phyloP scores from a whole-genome alignment of 441 rosid species.

The Pelargonium myrrhifolium region DNA sequence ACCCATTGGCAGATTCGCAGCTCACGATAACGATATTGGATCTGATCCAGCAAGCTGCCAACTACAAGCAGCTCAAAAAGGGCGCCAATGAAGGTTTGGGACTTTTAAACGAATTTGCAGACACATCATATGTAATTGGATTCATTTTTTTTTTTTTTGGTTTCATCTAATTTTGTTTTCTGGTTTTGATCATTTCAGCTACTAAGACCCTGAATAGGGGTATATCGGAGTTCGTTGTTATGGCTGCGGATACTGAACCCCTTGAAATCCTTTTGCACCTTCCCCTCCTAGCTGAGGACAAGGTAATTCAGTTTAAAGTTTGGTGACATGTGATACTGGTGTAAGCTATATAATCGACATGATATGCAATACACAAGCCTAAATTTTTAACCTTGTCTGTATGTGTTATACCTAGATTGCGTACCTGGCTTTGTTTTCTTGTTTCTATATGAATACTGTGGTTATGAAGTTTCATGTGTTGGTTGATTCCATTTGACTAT shows the following conservation, averaged over 20 bases:
- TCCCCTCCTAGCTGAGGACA: conserved; percentile 83
- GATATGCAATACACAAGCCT: neutral
- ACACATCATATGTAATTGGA: neutral
- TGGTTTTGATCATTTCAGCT: conserved; percentile 35
- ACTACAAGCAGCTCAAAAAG: conserved; percentile 91
- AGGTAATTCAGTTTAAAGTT: conserved; percentile 33
- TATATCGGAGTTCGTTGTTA: conserved; percentile 80
- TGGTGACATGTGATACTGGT: neutral
- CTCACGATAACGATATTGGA: conserved; percentile 66
- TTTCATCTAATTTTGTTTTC: neutral
- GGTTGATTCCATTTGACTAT: no score
- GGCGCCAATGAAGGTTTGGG: conserved; percentile 82
- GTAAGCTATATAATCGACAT: neutral
- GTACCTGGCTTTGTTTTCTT: no score
- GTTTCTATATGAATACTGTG: no score
- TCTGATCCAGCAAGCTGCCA: conserved; percentile 90
- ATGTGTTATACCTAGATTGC: no score
- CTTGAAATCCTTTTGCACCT: conserved; percentile 89
- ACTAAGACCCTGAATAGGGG: conserved; percentile 90
- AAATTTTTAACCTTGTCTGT: no score
- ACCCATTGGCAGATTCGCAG: conserved; percentile 83
- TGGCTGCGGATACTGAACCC: conserved; percentile 92
- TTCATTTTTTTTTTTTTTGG: no score
- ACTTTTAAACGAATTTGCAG: neutral
- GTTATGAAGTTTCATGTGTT: no score